Base-by-base conservation (phyloP, 768 basidiomycete genomes). In the Rubroboletus pulcherrimus region DNA sequence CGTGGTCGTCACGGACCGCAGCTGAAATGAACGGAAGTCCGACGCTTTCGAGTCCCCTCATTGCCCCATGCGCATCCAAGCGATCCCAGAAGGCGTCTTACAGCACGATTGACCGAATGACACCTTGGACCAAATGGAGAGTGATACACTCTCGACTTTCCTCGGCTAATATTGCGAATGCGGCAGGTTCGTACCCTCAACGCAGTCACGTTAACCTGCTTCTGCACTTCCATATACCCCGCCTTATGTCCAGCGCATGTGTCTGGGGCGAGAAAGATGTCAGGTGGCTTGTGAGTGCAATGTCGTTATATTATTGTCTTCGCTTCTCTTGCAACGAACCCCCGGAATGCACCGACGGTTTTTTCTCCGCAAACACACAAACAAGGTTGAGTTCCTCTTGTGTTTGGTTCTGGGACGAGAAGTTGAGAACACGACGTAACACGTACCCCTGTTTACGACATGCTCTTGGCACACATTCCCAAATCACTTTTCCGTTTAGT, bases 311-410 rank as follows among this genome's bases (percentile, higher is more conserved):
- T 15, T 38, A 14, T 12, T 37, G 3, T 30, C 7, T 30, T 43
- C 15, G 31, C 49, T 21, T 43, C n/a, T 37, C 37, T 30, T 34
- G 7, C 26, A 30, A n/a, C 29, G n/a, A 40, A 40, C 43, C 43
- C 4, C 12, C 12, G 24, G n/a, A 35, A 48, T 17, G 21, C 21
- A 19, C 49, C 26, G 34, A n/a, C 17, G 26, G 26, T 7, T 21
- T 33, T 21, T 47, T 44, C n/a, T 26, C 50, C 40, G 40, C 49
- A 49, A 48, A 40, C 33, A 30, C 35, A 19, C 38, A 26, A 53
- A 54, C 53, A 60, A 63, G 53, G 59, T 66, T 54, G 55, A 34
- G 48, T 55, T 66, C 31, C 51, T 46, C 38, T n/a, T 26, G 19
- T 31, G 37, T 21, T 55, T 21, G 41, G 38, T 41, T 53, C n/a